Evolutionary conservation across 257 asterid species (phyloP).

Genomic region (Capsicum pubescens): DNA sequence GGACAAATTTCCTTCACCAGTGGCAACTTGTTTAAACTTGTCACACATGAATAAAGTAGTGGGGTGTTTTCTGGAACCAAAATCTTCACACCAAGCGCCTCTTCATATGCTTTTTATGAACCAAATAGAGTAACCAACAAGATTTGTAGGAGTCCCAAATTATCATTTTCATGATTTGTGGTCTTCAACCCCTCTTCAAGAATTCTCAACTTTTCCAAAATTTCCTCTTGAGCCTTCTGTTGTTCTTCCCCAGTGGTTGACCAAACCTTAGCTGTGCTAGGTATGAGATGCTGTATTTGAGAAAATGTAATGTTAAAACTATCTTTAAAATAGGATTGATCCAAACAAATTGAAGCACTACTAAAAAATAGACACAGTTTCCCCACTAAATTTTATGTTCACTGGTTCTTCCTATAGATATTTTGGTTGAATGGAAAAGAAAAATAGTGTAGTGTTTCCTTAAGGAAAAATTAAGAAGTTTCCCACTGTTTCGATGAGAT

Average conservation of each 20-base stretch:
- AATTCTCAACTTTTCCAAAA: constrained; percentile 36
- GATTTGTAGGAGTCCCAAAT: constrained; percentile 42
- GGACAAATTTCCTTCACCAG: constrained; percentile 12
- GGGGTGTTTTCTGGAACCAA: constrained; percentile 45
- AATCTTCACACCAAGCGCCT: constrained; percentile 39
- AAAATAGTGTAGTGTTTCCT: too few species aligned
- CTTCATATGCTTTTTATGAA: constrained; percentile 39
- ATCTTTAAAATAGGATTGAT: background rate
- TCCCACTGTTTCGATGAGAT: too few species aligned
- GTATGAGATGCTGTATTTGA: background rate
- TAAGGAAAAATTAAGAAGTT: too few species aligned
- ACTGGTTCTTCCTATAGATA: too few species aligned
- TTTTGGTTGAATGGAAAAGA: too few species aligned
- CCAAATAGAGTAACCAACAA: constrained; percentile 45
- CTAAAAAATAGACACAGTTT: too few species aligned
- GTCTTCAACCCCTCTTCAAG: constrained; percentile 43
- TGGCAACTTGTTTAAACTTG: constrained; percentile 32
- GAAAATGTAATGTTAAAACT: background rate
- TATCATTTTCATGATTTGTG: constrained; percentile 3
- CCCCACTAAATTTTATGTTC: too few species aligned
- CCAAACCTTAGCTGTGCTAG: background rate
- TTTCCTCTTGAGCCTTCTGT: constrained; percentile 31
- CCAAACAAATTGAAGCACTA: background rate
- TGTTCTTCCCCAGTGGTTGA: constrained; percentile 26
- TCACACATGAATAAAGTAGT: constrained; percentile 42